Evolutionary conservation across 495 filamentous ascomycete genomes (phyloP), one percentile per base, ranked within the genome.

Genomic region (Aspergillus mulundensis): DNA sequence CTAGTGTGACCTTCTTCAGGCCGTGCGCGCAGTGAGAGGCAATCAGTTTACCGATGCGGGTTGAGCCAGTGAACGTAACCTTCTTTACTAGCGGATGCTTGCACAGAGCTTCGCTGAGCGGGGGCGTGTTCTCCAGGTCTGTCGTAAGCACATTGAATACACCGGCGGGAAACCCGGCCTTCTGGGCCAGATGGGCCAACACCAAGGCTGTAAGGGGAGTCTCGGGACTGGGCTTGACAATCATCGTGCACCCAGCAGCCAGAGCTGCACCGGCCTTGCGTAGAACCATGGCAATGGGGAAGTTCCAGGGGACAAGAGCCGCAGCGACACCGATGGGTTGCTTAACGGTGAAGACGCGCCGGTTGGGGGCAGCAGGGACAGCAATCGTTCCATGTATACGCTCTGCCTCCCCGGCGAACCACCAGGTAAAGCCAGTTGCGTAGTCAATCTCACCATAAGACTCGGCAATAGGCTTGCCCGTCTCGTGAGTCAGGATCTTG

Each of bases 51-150:
- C 84, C 84, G 4, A 87, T 78, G n/a, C 77, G 61, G 0, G 84
- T 87, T 28, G 81, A 84, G 42, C 87, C 87, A 3, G 87, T 90
- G 67, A 90, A 90, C 1, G 86, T 84, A 44, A 90, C 81, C 62
- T 90, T 89, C 66, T 83, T 83, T 5, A 90, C 80, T 5, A 79
- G 73, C 4, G 78, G 75, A 47, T 86, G 85, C 30, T 79, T 77
- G 60, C 86, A 88, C 28, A 90, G 75, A 4, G 84, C 80, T 60
- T 84, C 79, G 54, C 84, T 85, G 44, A 89, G 73, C 2, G 79
- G 58, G 10, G 84, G 82, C 0, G 85, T 89, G 50, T 87, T 87
- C 14, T 81, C 75, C 21, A 88, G 61, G 44, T 81, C 80, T 0
- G 73, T 77, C 0, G 81, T 83, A 34, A 84, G 60, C 30, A 84